Conservation (phyloP, 2,329 filamentous ascomycete species). For the Ophiostoma ips region DNA sequence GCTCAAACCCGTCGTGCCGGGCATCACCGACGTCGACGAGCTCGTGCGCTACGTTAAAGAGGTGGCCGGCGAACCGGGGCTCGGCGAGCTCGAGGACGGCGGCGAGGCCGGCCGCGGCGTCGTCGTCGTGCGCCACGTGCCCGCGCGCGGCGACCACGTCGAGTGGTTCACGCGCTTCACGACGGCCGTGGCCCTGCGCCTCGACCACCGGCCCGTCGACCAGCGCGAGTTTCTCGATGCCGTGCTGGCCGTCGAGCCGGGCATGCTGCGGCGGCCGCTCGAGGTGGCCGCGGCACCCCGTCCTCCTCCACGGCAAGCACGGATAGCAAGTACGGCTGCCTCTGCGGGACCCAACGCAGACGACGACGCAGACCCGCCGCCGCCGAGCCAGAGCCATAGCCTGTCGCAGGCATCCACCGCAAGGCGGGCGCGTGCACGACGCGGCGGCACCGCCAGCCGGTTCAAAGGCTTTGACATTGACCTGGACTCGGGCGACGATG, state of each 20-base stretch:
- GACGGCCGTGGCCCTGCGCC: constrained; percentile 51
- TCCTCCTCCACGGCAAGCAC: constrained; percentile 19
- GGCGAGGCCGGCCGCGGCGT: constrained; percentile 57
- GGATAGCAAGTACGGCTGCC: too few relatives aligned
- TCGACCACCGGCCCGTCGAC: constrained; percentile 72
- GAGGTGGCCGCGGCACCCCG: too few relatives aligned
- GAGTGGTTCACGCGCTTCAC: constrained; percentile 60
- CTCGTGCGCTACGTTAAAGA: constrained; percentile 65
- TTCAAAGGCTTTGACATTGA: constrained; percentile 59
- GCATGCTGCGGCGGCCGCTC: constrained; percentile 54
- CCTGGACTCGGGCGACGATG: constrained; percentile 25
- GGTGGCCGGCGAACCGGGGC: constrained; percentile 59
- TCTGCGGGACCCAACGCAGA: too few relatives aligned
- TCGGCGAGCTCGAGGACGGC: constrained; percentile 49
- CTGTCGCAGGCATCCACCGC: constrained; percentile 11
- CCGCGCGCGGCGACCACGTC: constrained; percentile 37
- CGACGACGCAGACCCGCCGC: background rate
- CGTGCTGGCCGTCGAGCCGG: constrained; percentile 68
- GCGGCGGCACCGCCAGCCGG: constrained; percentile 24
- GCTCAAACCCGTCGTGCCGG: constrained; percentile 44
- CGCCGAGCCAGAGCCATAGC: constrained; percentile 17
- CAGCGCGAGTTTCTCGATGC: constrained; percentile 88
- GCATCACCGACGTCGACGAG: constrained; percentile 56
- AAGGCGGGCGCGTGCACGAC: constrained; percentile 7
- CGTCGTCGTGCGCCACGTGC: constrained; percentile 61